Evolutionary conservation across 2,329 filamentous ascomycete species (phyloP), one percentile per base, ranked within the genome.

Genomic region (Gyromitra esculenta): DNA sequence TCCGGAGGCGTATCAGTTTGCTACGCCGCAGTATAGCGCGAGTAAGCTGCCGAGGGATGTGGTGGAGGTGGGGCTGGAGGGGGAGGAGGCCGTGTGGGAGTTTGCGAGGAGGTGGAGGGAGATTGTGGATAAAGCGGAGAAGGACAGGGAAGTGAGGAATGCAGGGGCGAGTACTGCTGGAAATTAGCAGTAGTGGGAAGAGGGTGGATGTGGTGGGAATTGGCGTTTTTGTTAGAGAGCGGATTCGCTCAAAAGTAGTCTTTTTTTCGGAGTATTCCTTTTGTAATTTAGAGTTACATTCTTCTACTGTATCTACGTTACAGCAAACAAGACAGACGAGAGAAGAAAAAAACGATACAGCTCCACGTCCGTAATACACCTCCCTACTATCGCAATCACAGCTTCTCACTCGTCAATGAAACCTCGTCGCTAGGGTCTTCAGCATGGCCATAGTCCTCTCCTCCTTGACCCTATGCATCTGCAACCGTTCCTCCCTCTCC

Each of bases 11-110:
- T 96, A 93, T 82, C 92, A 91, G 80, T 96, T 97, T 82, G 90
- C 89, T 79, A 91, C 92, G 3, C 89, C 93, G 0, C 92, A 95
- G 81, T 98, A 97, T 83, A 97, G 94, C 77, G 95, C 96, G 1
- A 95, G 98, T 82, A 99, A 98, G 84, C 85, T 99, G 80, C 96
- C 96, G 0, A 94, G 91, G 83, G 96, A 99, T 80, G 79, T 81
- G 48, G 81, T 81, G 1, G 89, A 91, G 80, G 90, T 90, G 21
- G 88, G 89, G 79, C 81, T 88, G 79, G 87, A 87, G 0, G 91
- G 92, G 2, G 89, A 92, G 71, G 92, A 91, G 1, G 91, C 91
- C 0, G 87, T 98, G 85, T 87, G 91, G 77, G 94, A 97, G 84
- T 94, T 96, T 84, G 89, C 92, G 77, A 87, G 87, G 79, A 88